Base-by-base conservation (phyloP, 805 yeast species). In the Candida chilensis region DNA sequence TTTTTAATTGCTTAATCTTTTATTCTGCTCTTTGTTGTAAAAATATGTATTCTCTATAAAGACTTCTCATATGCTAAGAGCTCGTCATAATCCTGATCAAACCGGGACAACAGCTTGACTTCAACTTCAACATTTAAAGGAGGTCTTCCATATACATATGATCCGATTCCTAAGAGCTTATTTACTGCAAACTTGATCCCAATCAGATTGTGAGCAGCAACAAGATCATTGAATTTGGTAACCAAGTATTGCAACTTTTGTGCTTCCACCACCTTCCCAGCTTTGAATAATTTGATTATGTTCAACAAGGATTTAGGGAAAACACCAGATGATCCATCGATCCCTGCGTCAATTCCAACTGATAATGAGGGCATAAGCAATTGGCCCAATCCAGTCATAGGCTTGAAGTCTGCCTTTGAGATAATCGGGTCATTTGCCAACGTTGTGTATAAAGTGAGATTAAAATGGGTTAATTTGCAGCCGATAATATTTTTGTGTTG, bases 131-230 rank as follows among this genome's bases (percentile, higher is more conserved):
- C 52, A 39, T 58, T 58, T 39, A 70, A 47, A 21, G 75, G 76
- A 25, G 65, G 55, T 42, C 75, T 56, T 9, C 73, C 71, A 5
- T 59, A 42, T 30, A 56, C 50, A 20, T 57, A 54, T 34, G 60
- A 67, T 24, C 74, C 74, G 34, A 64, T 38, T 30, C 42, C 74
- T 52, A 41, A 54, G n/a, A n/a, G n/a, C 38, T 40, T 41, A 27
- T 44, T 40, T 32, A 67, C 56, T 16, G 58, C 58, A 40, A 59
- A 60, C 47, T 70, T 71, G 39, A 67, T 56, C 19, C 74, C 73
- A 31, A 67, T 50, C 17, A 70, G 67, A 16, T 70, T 70, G 28
- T 48, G 47, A 25, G 47, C 48, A 20, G 51, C 65, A 24, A 67
- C 60, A 27, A 64, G 45, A 31, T 57, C 65, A 39, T 71, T 48